These are phyloP conservation scores for Boletellus ananiceps DNA, from an alignment of 768 basidiomycete species.

Conservation along the genomic window DNA sequence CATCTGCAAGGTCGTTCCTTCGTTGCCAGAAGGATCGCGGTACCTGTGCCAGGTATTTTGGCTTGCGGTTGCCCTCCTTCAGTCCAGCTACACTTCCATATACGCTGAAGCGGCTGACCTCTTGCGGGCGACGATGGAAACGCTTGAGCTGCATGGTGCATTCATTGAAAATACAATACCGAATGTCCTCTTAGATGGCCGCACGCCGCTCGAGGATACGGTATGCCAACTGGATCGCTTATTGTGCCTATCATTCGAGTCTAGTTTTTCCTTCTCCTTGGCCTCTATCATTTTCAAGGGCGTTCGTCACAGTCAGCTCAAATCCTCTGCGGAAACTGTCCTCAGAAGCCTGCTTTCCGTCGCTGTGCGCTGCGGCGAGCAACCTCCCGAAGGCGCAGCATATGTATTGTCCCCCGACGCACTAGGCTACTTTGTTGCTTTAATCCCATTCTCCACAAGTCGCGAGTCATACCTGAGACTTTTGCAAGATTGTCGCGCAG, in stretches of 20 bases:
- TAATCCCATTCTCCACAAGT: conserved; percentile 65
- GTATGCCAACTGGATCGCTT: conserved; percentile 68
- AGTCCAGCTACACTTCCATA: conserved; percentile 68
- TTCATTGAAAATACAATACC: conserved; percentile 54
- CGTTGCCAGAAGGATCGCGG: conserved; percentile 60
- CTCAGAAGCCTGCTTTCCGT: conserved; percentile 61
- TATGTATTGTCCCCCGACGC: conserved; percentile 53
- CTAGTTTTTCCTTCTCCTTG: conserved; percentile 76
- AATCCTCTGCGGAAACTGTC: conserved; percentile 54
- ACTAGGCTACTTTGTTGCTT: conserved; percentile 74
- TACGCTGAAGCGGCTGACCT: conserved; percentile 67
- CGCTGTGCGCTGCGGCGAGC: conserved; percentile 44
- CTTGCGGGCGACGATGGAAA: conserved; percentile 59
- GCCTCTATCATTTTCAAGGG: conserved; percentile 86
- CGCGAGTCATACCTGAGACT: conserved; percentile 53
- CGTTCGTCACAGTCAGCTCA: conserved; percentile 62
- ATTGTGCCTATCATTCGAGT: conserved; percentile 71
- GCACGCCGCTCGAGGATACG: conserved; percentile 61
- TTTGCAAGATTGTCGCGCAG: conserved; percentile 58
- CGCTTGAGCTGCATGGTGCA: conserved; percentile 54
- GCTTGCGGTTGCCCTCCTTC: conserved; percentile 80
- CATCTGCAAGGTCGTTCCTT: conserved; percentile 72
- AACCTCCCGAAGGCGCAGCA: conserved; percentile 36
- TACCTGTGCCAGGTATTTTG: conserved; percentile 79
- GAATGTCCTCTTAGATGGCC: conserved; percentile 56